Evolutionary conservation across 2,329 filamentous ascomycete genomes (phyloP), one percentile per base, ranked within the genome.

Genomic region (Hymenoscyphus infarciens): DNA sequence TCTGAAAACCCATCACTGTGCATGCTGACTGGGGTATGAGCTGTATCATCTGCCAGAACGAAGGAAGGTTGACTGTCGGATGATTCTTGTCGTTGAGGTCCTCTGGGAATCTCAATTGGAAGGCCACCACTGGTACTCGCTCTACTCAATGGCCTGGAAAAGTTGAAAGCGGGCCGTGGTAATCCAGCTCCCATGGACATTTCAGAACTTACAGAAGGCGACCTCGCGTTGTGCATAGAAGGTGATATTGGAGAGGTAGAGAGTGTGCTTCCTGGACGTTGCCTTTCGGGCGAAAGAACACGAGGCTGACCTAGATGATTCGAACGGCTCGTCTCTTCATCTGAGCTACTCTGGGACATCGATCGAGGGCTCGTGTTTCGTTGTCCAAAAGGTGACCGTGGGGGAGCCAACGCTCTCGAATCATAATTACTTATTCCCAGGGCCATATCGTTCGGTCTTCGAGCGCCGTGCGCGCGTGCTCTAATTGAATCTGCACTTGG

Each of bases 71-170:
- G 87, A 70, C 86, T 89, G 69, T 90, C 87, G 5, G 82, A 85
- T 22, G 87, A 89, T 7, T 84, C 80, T 72, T 89, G 86, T 39
- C 86, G 80, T 10, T 81, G 80, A 56, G 86, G 85, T 53, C 27
- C 53, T 33, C 29, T 29, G 16, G 53, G 53, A 19, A 33, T 55
- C 11, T 55, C 53, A 13, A 55, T 38, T 57, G 70, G 84, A 68
- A 82, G 77, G 16, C 85, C 84, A 38, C 68, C 67, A 64, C 33
- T 68, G 13, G 83, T 87, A 65, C 86, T 86, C 64, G 87, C 84
- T 72, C 88, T 83, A 75, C 94, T 97, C 64, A 96, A 78, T 0
- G 95, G 95, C 53, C 95, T 85, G 0, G 95, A 98, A 75, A 98
- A 98, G 76, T 99, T 98, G 77, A 96, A 94, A 0, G 90, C 86